Percentiles rank a stretch among this genome's conserved stretches.
Evolutionary conservation across 352 stramenopile species (phyloP).

Genomic region (Thraustochytrium striatum): DNA sequence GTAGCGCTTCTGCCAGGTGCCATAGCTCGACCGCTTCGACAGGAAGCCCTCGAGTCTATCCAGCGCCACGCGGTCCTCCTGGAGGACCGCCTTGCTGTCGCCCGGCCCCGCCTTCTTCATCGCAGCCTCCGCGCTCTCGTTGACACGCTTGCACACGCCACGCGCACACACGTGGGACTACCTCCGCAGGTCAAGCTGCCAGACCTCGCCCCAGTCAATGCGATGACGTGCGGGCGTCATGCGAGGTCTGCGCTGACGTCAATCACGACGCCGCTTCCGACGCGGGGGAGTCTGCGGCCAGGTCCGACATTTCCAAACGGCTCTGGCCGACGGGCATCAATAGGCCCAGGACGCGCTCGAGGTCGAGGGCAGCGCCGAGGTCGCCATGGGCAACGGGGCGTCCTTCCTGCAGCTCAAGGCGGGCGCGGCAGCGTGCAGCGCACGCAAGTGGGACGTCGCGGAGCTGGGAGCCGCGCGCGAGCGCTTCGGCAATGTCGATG

Average conservation of each 20-base stretch:
- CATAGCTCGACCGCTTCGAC: slow-evolving; percentile 1
- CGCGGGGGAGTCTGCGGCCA: neutral
- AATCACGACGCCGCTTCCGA: neutral
- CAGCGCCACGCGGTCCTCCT: neutral
- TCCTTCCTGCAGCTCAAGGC: slow-evolving; percentile 25
- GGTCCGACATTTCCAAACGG: too few relatives aligned
- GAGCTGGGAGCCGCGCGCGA: neutral
- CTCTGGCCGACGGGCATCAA: too few relatives aligned
- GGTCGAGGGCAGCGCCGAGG: too few relatives aligned
- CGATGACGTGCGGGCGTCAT: too few relatives aligned
- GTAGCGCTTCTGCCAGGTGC: slow-evolving; percentile 44
- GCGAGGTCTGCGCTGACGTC: neutral
- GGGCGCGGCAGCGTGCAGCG: neutral
- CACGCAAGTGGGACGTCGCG: neutral
- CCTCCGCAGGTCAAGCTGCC: too few relatives aligned
- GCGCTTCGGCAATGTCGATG: neutral
- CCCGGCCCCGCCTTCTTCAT: slow-evolving; percentile 30
- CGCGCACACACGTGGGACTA: too few relatives aligned
- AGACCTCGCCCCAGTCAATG: too few relatives aligned
- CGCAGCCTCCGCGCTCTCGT: neutral
- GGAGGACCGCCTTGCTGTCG: slow-evolving; percentile 29
- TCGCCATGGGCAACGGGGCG: neutral
- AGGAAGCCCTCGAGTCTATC: slow-evolving; percentile 39
- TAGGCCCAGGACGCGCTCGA: neutral
- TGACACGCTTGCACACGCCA: neutral